These are phyloP conservation scores for Daldinia eschscholtzii DNA, from an alignment of 2,329 filamentous ascomycete species.

Conservation along the genomic window DNA sequence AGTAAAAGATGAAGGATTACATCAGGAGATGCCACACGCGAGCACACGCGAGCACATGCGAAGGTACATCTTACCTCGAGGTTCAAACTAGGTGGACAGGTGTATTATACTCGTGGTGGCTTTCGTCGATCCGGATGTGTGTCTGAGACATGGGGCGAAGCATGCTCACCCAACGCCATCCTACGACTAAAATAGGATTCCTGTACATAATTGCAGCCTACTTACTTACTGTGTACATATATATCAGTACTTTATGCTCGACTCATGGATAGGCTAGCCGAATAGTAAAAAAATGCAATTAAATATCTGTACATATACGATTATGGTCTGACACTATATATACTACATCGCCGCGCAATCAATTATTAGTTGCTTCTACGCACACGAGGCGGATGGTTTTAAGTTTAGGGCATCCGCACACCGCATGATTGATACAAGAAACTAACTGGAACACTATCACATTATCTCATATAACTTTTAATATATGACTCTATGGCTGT, in stretches of 20 bases:
- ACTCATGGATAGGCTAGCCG: background rate
- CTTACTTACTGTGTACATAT: background rate
- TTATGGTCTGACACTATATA: background rate
- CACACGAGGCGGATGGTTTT: background rate
- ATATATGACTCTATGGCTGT: too few species aligned
- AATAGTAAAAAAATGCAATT: constrained; percentile 5
- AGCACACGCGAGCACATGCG: constrained; percentile 2
- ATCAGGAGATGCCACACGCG: constrained; percentile 5
- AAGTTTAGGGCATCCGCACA: background rate
- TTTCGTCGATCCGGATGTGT: constrained; percentile 18
- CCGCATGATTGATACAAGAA: background rate
- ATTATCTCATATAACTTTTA: background rate
- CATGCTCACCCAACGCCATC: constrained; percentile 27
- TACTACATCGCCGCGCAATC: background rate
- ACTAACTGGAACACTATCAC: background rate
- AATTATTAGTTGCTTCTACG: background rate
- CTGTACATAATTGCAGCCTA: constrained; percentile 23
- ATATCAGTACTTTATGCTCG: background rate
- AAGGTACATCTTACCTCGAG: constrained; percentile 9
- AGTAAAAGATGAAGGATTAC: constrained; percentile 21
- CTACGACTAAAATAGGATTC: constrained; percentile 34
- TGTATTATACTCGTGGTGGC: constrained; percentile 14
- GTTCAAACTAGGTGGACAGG: constrained; percentile 13
- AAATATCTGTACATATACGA: background rate
- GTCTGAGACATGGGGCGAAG: constrained; percentile 37